These are phyloP conservation scores for Pseudofabraea citricarpa DNA, from an alignment of 2,329 filamentous ascomycete genomes.

Conservation along the genomic window DNA sequence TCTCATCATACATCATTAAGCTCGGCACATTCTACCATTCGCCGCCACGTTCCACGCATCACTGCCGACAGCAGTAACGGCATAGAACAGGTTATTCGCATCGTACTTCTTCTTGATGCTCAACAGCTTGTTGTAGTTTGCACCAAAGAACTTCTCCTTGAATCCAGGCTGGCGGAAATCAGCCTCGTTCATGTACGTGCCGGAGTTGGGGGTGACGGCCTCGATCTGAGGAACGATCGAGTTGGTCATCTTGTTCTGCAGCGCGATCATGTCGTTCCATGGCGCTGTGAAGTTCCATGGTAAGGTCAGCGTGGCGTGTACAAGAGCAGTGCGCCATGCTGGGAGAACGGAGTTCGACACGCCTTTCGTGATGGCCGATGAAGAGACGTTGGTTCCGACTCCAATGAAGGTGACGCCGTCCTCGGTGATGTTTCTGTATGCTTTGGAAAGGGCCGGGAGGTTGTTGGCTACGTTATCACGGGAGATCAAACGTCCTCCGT, in stretches of 20 bases:
- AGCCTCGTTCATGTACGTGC: slow-evolving; percentile 47
- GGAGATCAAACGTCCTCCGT: slow-evolving; percentile 39
- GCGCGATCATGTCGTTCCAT: slow-evolving; percentile 23
- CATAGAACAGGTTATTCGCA: slow-evolving; percentile 40
- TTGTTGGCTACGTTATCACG: slow-evolving; percentile 26
- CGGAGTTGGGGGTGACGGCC: slow-evolving; percentile 35
- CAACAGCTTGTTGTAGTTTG: slow-evolving; percentile 37
- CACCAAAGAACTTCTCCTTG: slow-evolving; percentile 40
- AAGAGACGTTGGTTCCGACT: slow-evolving; percentile 27
- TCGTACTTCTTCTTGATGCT: slow-evolving; percentile 48
- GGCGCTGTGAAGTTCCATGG: slow-evolving; percentile 29
- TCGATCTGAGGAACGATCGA: slow-evolving; percentile 28
- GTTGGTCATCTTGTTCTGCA: slow-evolving; percentile 27
- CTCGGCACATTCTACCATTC: slow-evolving; percentile 36
- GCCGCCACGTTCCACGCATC: slow-evolving; percentile 41
- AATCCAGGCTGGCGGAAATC: slow-evolving; percentile 39
- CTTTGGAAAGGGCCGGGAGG: slow-evolving; percentile 15
- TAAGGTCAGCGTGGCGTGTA: slow-evolving; percentile 27
- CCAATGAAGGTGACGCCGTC: slow-evolving; percentile 29
- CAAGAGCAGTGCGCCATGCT: slow-evolving; percentile 33
- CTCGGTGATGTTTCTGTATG: slow-evolving; percentile 29
- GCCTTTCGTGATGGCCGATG: slow-evolving; percentile 8
- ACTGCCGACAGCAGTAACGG: slow-evolving; percentile 43
- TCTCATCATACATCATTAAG: slow-evolving; percentile 45
- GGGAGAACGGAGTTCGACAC: slow-evolving; percentile 35